A percentile compares a stretch with the other conserved stretches of the same genome.
phyloP scores from a whole-genome alignment of 176 grass and related monocot species.

The Oryza meyeriana region DNA sequence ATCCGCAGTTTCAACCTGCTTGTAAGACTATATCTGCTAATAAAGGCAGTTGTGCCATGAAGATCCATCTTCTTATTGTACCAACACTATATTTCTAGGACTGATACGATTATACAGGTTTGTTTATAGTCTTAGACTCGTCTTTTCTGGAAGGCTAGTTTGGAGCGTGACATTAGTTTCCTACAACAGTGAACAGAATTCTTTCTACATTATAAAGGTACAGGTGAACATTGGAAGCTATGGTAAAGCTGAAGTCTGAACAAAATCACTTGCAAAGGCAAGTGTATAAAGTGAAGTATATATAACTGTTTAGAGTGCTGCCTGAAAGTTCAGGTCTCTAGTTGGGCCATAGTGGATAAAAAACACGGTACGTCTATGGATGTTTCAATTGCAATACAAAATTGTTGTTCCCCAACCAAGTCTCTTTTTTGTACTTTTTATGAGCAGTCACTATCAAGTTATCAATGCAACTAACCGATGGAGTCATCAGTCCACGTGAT shows the following conservation, averaged over 20 bases:
- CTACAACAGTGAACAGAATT: too few relatives aligned
- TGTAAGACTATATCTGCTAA: too few relatives aligned
- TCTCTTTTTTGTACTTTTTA: background rate
- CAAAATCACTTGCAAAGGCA: constrained; percentile 2
- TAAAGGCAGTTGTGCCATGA: too few relatives aligned
- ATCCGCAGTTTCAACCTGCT: too few relatives aligned
- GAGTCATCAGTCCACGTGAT: background rate
- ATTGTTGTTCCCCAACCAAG: background rate
- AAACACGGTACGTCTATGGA: background rate
- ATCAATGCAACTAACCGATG: background rate
- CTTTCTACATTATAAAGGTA: too few relatives aligned
- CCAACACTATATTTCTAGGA: too few relatives aligned
- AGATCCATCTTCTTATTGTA: too few relatives aligned
- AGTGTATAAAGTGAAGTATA: background rate
- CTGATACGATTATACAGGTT: too few relatives aligned
- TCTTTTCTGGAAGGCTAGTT: too few relatives aligned
- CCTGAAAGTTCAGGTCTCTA: constrained; percentile 15
- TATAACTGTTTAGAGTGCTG: background rate
- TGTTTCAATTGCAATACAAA: background rate
- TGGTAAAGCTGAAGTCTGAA: background rate
- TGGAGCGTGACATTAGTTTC: too few relatives aligned
- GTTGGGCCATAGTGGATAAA: background rate
- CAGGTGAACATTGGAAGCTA: constrained; percentile 49
- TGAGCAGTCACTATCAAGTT: background rate
- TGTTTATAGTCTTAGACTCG: too few relatives aligned